A percentile compares a stretch with the other conserved stretches of the same genome.
Conservation (phyloP, 1,284 basidiomycete species). For the Neonothopanus nambi region DNA sequence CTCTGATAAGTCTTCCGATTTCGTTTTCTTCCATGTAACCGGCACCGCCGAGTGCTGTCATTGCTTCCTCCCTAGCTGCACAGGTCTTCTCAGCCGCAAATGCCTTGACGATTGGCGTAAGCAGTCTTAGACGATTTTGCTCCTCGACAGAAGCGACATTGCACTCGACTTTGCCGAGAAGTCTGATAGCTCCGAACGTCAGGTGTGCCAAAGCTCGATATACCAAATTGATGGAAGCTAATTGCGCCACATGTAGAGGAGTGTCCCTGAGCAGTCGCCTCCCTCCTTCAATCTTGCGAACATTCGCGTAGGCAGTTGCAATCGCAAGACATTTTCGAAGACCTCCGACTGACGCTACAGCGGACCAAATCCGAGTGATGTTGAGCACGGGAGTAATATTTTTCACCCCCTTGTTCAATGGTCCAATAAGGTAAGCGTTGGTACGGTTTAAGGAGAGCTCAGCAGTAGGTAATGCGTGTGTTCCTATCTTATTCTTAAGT, state of each 20-base stretch:
- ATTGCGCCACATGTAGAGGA: conserved; percentile 62
- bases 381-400: conserved; percentile 73
- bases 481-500: conserved; percentile 81
- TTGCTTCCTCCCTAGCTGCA: conserved; percentile 69
- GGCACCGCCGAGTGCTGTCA: conserved; percentile 75
- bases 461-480: conserved; percentile 75
- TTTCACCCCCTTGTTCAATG: conserved; percentile 64
- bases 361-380: conserved; percentile 74
- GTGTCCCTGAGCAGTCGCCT: conserved; percentile 51
- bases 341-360: conserved; percentile 54
- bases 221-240: conserved; percentile 57
- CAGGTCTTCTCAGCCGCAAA: conserved; percentile 68
- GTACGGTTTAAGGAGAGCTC: conserved; percentile 68
- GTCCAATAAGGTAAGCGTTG: conserved; percentile 67
- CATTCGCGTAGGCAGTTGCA: conserved; percentile 60
- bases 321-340: conserved; percentile 67
- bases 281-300: conserved; percentile 54
- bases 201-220: conserved; percentile 71
- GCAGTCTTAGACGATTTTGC: conserved; percentile 54
- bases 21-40: conserved; percentile 85
- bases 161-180: conserved; percentile 68
- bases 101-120: conserved; percentile 74
- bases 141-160: conserved; percentile 50
- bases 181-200: conserved; percentile 53
- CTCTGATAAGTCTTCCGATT: conserved; percentile 63